A percentile compares a stretch with the other conserved stretches of the same genome.
Evolutionary conservation across 805 yeast genomes (phyloP).

Genomic region (Saccharomycopsis oosterbeekiorum): DNA sequence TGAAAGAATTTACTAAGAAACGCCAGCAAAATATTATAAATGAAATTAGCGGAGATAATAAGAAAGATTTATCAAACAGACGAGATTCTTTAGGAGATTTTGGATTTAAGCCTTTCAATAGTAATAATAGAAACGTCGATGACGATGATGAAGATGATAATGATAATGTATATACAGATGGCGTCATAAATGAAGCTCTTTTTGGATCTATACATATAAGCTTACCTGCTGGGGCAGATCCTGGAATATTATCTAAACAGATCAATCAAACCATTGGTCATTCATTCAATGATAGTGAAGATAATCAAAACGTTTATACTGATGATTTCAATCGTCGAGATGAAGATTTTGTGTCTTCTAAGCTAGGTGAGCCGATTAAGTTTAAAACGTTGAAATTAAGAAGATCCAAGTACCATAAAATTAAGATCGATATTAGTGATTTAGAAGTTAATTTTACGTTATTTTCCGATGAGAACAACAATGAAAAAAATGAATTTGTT

Average conservation of each 20-base stretch:
- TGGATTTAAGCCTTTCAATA: conserved; percentile 16
- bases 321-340: not conserved
- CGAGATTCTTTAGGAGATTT: conserved; percentile 19
- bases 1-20: conserved; percentile 5
- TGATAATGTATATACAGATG: conserved; percentile 1
- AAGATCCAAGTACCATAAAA: conserved; percentile 55
- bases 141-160: conserved; percentile 17
- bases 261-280: conserved; percentile 40
- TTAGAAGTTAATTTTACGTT: conserved; percentile 35
- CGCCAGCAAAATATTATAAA: not conserved
- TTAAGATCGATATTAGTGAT: conserved; percentile 45
- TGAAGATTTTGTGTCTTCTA: conserved; percentile 19
- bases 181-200: conserved; percentile 48
- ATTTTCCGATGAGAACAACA: conserved; percentile 30
- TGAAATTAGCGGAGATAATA: not conserved
- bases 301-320: not conserved
- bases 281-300: conserved; percentile 6
- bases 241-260: conserved; percentile 36
- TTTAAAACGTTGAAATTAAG: conserved; percentile 43
- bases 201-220: conserved; percentile 76
- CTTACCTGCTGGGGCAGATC: conserved; percentile 38
- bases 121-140: conserved; percentile 7
- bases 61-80: not conserved
- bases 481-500: conserved; percentile 13
- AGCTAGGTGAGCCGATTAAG: conserved; percentile 17